phyloP scores from a whole-genome alignment of 176 grass and related monocot species.

The Triticum urartu region DNA sequence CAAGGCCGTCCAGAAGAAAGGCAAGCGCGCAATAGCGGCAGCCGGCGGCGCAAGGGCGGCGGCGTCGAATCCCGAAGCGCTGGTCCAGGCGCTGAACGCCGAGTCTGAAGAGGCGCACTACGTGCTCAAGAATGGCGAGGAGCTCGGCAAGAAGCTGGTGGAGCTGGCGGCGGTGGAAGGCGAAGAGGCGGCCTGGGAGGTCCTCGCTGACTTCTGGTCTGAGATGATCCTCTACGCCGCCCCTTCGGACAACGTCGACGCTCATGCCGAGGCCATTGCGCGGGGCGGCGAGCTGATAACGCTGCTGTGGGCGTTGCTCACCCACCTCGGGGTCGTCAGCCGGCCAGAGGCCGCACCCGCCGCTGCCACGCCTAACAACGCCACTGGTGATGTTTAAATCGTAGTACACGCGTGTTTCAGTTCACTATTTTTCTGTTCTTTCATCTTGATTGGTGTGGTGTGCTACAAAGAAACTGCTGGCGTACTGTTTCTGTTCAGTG shows the following conservation, averaged over 20 bases:
- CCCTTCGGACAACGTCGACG: not conserved
- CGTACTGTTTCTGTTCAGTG: too few relatives aligned
- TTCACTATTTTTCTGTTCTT: not conserved
- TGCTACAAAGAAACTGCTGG: too few relatives aligned
- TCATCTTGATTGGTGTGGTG: too few relatives aligned
- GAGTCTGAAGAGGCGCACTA: not conserved
- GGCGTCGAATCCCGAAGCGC: not conserved
- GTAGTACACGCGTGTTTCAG: not conserved
- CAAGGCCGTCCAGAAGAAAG: not conserved
- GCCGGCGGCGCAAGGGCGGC: rapidly evolving
- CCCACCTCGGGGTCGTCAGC: not conserved
- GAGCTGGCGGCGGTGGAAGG: not conserved
- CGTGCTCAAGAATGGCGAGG: not conserved
- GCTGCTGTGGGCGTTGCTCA: slow-evolving; percentile 20
- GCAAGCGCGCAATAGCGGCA: not conserved
- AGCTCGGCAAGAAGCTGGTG: not conserved
- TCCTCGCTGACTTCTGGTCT: not conserved
- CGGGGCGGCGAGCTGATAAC: slow-evolving; percentile 27
- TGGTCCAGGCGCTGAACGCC: not conserved
- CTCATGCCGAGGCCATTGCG: slow-evolving; percentile 10
- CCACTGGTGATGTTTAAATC: not conserved
- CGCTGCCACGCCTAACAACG: not conserved
- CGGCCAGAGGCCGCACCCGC: too few relatives aligned
- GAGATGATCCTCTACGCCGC: not conserved
- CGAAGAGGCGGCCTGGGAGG: not conserved